phyloP scores from a whole-genome alignment of 805 yeast species.

The Ascoidea tarda region DNA sequence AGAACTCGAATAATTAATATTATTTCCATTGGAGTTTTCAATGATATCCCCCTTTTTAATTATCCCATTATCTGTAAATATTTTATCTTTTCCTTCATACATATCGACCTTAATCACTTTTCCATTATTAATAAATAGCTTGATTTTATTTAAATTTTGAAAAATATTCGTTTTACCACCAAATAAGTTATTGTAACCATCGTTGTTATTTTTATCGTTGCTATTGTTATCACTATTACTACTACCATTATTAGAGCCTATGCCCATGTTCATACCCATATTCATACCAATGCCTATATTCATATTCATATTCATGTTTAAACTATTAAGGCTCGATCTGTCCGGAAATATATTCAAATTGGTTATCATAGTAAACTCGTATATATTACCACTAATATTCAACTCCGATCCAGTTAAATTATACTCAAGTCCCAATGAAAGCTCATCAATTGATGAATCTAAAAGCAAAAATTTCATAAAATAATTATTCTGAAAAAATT shows the following conservation, averaged over 20 bases:
- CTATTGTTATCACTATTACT: no score
- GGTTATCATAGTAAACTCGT: not conserved
- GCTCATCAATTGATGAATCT: not conserved
- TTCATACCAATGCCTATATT: no score
- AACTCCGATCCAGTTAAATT: not conserved
- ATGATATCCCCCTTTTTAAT: not conserved
- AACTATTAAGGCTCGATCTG: no score
- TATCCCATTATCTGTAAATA: not conserved
- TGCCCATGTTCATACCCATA: no score
- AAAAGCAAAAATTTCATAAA: not conserved
- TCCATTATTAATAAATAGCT: not conserved
- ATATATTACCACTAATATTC: not conserved
- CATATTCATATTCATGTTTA: no score
- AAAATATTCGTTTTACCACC: no score
- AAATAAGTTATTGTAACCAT: no score
- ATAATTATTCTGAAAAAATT: no score
- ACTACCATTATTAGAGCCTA: no score
- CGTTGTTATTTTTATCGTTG: no score
- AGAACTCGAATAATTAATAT: no score
- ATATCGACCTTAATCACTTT: not conserved
- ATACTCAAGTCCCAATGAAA: not conserved
- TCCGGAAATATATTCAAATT: not conserved
- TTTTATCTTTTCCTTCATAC: not conserved
- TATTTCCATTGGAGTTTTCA: not conserved
- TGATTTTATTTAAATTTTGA: no score